Evolutionary conservation across 83 land plant genomes (phyloP).

Genomic region (Picea engelmannii): DNA sequence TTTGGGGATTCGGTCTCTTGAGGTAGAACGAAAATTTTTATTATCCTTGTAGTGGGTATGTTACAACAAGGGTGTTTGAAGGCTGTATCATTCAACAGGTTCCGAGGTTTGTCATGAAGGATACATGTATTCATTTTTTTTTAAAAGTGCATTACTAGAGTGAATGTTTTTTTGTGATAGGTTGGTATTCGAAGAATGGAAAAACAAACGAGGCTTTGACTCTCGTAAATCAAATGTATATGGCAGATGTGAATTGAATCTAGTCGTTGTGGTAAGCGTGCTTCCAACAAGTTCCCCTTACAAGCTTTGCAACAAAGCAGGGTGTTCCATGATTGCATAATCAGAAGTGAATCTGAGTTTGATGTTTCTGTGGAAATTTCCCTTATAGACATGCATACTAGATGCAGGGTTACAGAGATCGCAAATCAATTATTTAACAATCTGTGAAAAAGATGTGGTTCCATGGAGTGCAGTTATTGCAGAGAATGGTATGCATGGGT

Average conservation of each 20-base stretch:
- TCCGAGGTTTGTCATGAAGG: too few relatives aligned
- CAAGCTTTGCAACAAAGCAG: constrained; percentile 20
- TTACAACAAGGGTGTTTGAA: too few relatives aligned
- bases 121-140: too few relatives aligned
- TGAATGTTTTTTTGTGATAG: not conserved
- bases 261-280: constrained; percentile 31
- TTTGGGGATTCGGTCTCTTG: too few relatives aligned
- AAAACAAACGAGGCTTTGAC: not conserved
- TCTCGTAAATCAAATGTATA: not conserved
- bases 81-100: too few relatives aligned
- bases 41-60: too few relatives aligned
- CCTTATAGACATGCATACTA: constrained; percentile 49
- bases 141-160: too few relatives aligned
- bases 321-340: constrained; percentile 33
- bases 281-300: constrained; percentile 40
- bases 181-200: not conserved
- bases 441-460: constrained; percentile 33
- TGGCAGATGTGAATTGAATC: not conserved
- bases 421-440: constrained; percentile 37
- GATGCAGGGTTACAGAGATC: constrained; percentile 35
- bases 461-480: constrained; percentile 74
- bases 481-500: constrained; percentile 47
- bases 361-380: constrained; percentile 39
- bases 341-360: constrained; percentile 15
- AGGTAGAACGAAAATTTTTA: too few relatives aligned